Percentiles rank a stretch among this genome's conserved stretches.
These are phyloP conservation scores for Pestalotiopsis fici DNA, from an alignment of 2,329 filamentous ascomycete species.

Conservation along the genomic window DNA sequence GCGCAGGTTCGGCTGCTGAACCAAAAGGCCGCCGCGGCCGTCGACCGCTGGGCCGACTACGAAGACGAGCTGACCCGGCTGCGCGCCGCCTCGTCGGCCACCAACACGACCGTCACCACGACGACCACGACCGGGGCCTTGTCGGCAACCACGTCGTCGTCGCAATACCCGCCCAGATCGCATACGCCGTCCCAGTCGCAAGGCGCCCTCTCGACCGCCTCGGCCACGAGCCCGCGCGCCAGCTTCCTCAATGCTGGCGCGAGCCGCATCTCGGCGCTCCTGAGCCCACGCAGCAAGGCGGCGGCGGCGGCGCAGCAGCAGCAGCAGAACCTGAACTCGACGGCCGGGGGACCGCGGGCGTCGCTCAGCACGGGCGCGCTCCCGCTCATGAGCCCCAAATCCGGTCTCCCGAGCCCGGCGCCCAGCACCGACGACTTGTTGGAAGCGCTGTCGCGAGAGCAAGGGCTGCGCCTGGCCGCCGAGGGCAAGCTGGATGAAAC, in stretches of 20 bases:
- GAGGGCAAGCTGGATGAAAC: constrained; percentile 69
- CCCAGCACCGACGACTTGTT: constrained; percentile 53
- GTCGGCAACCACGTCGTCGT: constrained; percentile 23
- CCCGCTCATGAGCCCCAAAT: constrained; percentile 14
- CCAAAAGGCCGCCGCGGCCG: constrained; percentile 67
- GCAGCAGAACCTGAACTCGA: constrained; percentile 14
- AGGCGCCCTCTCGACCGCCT: constrained; percentile 16
- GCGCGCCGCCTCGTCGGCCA: constrained; percentile 38
- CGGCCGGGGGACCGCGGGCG: constrained; percentile 26
- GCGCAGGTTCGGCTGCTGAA: constrained; percentile 70
- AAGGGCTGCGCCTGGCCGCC: constrained; percentile 65
- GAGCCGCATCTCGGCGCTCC: constrained; percentile 27
- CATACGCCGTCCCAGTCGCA: background rate
- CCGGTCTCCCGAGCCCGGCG: constrained; percentile 17
- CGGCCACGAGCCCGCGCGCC: constrained; percentile 23
- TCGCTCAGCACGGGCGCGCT: constrained; percentile 18
- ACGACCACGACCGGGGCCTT: constrained; percentile 20
- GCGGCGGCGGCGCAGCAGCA: too few species aligned
- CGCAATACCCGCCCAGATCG: background rate
- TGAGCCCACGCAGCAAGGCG: constrained; percentile 29
- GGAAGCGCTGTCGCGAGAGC: constrained; percentile 66
- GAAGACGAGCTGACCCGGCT: constrained; percentile 73
- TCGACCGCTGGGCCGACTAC: constrained; percentile 73
- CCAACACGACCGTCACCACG: constrained; percentile 25
- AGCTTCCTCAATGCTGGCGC: constrained; percentile 26